Evolutionary conservation across 768 basidiomycete genomes (phyloP).

Genomic region (Auriculariales sp.): DNA sequence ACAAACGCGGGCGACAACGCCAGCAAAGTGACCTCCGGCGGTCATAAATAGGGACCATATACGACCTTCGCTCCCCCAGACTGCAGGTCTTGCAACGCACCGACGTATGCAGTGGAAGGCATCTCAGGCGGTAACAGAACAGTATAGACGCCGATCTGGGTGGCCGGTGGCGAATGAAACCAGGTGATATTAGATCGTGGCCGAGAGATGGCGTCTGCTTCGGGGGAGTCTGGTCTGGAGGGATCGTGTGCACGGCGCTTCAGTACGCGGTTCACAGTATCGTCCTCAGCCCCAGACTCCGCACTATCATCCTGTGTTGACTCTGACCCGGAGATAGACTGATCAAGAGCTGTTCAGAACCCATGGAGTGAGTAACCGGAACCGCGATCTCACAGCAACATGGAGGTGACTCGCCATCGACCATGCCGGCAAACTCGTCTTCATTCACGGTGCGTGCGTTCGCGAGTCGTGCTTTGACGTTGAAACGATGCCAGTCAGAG

Average conservation of each 20-base stretch:
- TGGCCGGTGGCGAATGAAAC: constrained; percentile 80
- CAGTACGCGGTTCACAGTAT: constrained; percentile 53
- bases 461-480: constrained; percentile 68
- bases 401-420: constrained; percentile 49
- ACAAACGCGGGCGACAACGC: constrained; percentile 68
- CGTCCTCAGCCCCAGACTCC: constrained; percentile 44
- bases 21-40: constrained; percentile 97
- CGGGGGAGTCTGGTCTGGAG: constrained; percentile 25
- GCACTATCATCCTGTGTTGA: constrained; percentile 37
- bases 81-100: constrained; percentile 56
- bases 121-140: constrained; percentile 45
- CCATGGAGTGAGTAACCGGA: background rate
- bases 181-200: constrained; percentile 65
- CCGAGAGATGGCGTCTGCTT: constrained; percentile 17
- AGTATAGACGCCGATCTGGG: constrained; percentile 82
- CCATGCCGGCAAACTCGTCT: constrained; percentile 54
- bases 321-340: constrained; percentile 86
- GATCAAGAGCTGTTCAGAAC: constrained; percentile 43
- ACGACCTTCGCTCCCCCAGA: constrained; percentile 34
- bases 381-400: background rate
- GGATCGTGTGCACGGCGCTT: constrained; percentile 35
- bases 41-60: constrained; percentile 94
- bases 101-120: constrained; percentile 32
- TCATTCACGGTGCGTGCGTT: constrained; percentile 53
- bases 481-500: constrained; percentile 97